Evolutionary conservation across 2,329 filamentous ascomycete genomes (phyloP).

Genomic region (Colletotrichum noveboracense): DNA sequence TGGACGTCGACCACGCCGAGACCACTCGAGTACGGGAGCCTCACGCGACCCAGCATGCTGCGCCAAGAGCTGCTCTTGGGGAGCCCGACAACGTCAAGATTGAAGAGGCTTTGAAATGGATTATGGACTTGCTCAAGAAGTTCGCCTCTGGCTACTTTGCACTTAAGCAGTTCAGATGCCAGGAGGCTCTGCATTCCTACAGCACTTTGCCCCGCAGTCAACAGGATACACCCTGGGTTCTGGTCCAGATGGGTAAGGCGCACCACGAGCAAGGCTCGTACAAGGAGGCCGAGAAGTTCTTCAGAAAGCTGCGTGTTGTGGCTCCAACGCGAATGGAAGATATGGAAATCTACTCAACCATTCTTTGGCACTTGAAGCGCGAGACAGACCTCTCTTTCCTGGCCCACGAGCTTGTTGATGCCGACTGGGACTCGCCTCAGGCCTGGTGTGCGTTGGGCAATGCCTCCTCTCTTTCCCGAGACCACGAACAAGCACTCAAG

Average conservation of each 20-base stretch:
- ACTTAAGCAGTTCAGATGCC: constrained; percentile 79
- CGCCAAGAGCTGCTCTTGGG: constrained; percentile 36
- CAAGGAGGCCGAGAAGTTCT: constrained; percentile 84
- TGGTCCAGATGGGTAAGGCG: constrained; percentile 88
- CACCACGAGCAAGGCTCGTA: constrained; percentile 92
- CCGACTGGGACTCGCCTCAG: constrained; percentile 87
- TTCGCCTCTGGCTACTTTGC: constrained; percentile 81
- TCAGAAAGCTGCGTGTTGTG: constrained; percentile 77
- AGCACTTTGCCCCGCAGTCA: constrained; percentile 74
- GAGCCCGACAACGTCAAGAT: constrained; percentile 67
- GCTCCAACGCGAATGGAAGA: constrained; percentile 86
- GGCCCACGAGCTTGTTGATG: constrained; percentile 86
- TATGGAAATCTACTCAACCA: constrained; percentile 98
- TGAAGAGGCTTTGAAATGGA: constrained; percentile 76
- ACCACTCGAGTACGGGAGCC: constrained; percentile 49
- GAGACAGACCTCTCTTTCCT: constrained; percentile 92
- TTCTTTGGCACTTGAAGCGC: constrained; percentile 97
- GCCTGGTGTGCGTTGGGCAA: constrained; percentile 97
- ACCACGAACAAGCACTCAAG: constrained; percentile 91
- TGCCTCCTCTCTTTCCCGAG: constrained; percentile 87
- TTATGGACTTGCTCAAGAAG: constrained; percentile 82
- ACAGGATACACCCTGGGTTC: constrained; percentile 90
- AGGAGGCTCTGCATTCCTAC: constrained; percentile 78
- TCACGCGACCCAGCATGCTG: constrained; percentile 35
- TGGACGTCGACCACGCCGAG: constrained; percentile 75